Base-by-base conservation (phyloP, 495 filamentous ascomycete species). In the Hyaloscypha hepaticicola region DNA sequence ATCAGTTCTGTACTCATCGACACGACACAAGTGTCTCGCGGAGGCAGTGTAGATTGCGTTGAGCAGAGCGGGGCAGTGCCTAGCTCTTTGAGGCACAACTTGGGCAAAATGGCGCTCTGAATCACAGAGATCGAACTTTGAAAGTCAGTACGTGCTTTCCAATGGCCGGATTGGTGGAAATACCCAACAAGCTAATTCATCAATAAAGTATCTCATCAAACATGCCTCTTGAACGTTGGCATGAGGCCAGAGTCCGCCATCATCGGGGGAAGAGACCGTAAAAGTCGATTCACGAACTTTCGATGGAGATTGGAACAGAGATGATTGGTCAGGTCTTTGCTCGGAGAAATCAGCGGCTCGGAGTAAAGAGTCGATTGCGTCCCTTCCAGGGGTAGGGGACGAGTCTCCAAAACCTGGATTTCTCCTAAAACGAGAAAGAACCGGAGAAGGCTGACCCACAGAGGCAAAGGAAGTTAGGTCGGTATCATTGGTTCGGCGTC, bases 21-120 rank as follows among this genome's bases (percentile, higher is more conserved):
- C 38, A 12, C 61, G 51, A 8, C 61, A 56, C 1, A 72, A 53
- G 62, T 74, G 72, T 49, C 73, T 65, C 16, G 74, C 71, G 6
- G 72, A 73, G 2, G 70, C 70, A 1, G 76, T 71, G 28, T 67
- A 70, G 16, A 78, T 62, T 3, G 76, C 73, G 55, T 73, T 71
- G 5, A 73, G 64, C 11, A 76, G 66, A 1, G 72, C 68, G 6
- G 73, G 72, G 48, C 70, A 76, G 29, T 71, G 67, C n/a, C 67
- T 64, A 3, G 76, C 74, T 31, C 72, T 38, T 51, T 69, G 61
- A 8, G 73, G 72, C 19, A 77, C 73, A 6, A 61, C 63, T 1
- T 68, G 29, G 26, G 68, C 69, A 59, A 77, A 77, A 64, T 73
- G 71, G 5, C 65, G 66, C 25, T 59, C 31, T 34, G 58, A 41